Percentiles rank a stretch among this genome's conserved stretches.
phyloP scores from a whole-genome alignment of 164 flowering plant genomes.

The Euptelea pleiosperma region DNA sequence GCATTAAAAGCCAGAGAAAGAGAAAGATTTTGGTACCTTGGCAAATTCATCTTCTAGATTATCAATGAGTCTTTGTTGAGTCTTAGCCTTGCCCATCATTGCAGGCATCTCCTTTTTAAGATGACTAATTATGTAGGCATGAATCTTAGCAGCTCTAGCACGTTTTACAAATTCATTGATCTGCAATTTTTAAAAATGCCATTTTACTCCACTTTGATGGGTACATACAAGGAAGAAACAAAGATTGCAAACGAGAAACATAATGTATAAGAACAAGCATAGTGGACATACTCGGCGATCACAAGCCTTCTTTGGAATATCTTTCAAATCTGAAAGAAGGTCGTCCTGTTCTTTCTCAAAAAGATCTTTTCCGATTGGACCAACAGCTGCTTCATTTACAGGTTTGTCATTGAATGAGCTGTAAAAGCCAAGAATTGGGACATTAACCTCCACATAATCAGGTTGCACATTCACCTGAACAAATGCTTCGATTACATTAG shows the following conservation, averaged over 20 bases:
- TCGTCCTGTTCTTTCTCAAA: conserved; percentile 94
- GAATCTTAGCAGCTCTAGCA: conserved; percentile 97
- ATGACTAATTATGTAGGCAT: conserved; percentile 92
- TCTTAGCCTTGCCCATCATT: conserved; percentile 87
- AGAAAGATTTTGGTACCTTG: conserved; percentile 64
- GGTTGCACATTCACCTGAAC: neutral
- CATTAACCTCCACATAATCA: neutral
- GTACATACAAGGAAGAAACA: neutral
- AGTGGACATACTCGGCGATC: conserved; percentile 76
- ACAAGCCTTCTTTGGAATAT: conserved; percentile 96
- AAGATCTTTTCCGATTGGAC: conserved; percentile 82
- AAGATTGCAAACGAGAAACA: neutral
- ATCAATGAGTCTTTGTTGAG: conserved; percentile 79
- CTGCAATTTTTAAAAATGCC: conserved; percentile 38
- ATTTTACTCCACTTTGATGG: neutral
- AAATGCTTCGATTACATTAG: neutral
- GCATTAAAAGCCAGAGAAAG: conserved; percentile 11
- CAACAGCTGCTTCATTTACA: conserved; percentile 58
- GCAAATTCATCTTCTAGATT: conserved; percentile 79
- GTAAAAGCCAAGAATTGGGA: conserved; percentile 24
- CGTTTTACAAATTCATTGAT: conserved; percentile 97
- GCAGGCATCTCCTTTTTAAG: conserved; percentile 95
- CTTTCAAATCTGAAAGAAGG: conserved; percentile 84
- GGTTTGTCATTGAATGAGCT: conserved; percentile 98
- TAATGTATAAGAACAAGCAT: neutral